Evolutionary conservation across 495 filamentous ascomycete species (phyloP).

Genomic region (Polyplosphaeria fusca): DNA sequence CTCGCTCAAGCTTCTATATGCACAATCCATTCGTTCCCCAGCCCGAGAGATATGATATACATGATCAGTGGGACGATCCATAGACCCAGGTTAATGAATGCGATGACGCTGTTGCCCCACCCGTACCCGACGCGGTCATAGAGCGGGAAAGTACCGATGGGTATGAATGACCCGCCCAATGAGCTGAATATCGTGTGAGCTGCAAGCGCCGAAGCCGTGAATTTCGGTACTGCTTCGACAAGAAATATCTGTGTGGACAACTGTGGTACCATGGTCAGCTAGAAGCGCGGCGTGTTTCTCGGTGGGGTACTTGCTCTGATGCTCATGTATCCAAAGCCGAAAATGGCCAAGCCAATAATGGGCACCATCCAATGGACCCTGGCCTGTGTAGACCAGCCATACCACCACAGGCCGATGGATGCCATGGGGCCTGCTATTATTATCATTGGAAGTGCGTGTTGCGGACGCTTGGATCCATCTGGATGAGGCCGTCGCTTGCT

Average conservation of each 20-base stretch:
- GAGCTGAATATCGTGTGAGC: slow-evolving; percentile 22
- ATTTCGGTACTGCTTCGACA: slow-evolving; percentile 11
- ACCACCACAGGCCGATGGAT: slow-evolving; percentile 31
- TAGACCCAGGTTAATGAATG: slow-evolving; percentile 1
- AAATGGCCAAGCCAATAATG: slow-evolving; percentile 16
- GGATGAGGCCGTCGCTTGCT: background rate
- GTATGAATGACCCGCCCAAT: slow-evolving; percentile 15
- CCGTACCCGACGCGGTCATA: slow-evolving; percentile 7
- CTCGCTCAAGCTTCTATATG: too few relatives aligned
- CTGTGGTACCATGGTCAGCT: background rate
- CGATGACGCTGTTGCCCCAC: slow-evolving; percentile 7
- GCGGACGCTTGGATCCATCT: slow-evolving; percentile 23
- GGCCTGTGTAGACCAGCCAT: slow-evolving; percentile 33
- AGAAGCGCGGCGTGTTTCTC: background rate
- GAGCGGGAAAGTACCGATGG: background rate
- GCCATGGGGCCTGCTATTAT: slow-evolving; percentile 20
- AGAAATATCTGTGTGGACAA: slow-evolving; percentile 15
- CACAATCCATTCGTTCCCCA: background rate
- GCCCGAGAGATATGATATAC: background rate
- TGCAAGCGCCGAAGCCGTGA: slow-evolving; percentile 16
- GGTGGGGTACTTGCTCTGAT: slow-evolving; percentile 1
- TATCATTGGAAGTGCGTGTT: slow-evolving; percentile 27
- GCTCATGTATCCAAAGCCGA: slow-evolving; percentile 29
- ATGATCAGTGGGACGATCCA: background rate
- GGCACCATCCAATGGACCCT: slow-evolving; percentile 34